phyloP scores from a whole-genome alignment of 192 early-diverging fungal species.

The Spizellomyces sp. region DNA sequence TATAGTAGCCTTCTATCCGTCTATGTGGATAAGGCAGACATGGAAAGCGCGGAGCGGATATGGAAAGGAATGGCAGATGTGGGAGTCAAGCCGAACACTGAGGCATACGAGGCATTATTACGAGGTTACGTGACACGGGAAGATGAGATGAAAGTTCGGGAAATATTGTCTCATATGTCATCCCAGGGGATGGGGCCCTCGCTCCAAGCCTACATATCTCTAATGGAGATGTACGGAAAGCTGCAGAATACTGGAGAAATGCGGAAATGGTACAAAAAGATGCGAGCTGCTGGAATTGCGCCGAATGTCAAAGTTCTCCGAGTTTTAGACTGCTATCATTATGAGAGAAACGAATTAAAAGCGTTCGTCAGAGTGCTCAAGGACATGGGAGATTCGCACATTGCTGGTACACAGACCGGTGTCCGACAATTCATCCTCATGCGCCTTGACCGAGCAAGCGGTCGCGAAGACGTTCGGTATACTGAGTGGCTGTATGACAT shows the following conservation, averaged over 20 bases:
- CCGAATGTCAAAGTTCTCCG: background rate
- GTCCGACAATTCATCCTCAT: background rate
- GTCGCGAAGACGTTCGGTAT: background rate
- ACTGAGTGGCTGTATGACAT: slow-evolving; percentile 1
- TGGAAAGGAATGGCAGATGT: background rate
- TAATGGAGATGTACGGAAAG: background rate
- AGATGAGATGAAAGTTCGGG: background rate
- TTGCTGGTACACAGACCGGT: background rate
- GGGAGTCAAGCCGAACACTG: background rate
- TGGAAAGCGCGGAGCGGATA: background rate
- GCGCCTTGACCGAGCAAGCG: background rate
- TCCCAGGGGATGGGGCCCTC: background rate
- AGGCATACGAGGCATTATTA: background rate
- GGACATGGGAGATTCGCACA: background rate
- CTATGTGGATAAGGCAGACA: background rate
- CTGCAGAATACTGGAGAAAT: background rate
- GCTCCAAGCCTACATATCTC: background rate
- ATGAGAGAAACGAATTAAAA: background rate
- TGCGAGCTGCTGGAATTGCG: background rate
- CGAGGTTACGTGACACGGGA: background rate
- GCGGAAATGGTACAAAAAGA: background rate
- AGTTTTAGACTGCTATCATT: background rate
- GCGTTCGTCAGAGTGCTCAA: background rate
- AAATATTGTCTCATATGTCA: background rate
- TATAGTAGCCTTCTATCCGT: background rate